Evolutionary conservation across 495 filamentous ascomycete genomes (phyloP), one percentile per base, ranked within the genome.

Genomic region (Penicillium cosmopolitanum): DNA sequence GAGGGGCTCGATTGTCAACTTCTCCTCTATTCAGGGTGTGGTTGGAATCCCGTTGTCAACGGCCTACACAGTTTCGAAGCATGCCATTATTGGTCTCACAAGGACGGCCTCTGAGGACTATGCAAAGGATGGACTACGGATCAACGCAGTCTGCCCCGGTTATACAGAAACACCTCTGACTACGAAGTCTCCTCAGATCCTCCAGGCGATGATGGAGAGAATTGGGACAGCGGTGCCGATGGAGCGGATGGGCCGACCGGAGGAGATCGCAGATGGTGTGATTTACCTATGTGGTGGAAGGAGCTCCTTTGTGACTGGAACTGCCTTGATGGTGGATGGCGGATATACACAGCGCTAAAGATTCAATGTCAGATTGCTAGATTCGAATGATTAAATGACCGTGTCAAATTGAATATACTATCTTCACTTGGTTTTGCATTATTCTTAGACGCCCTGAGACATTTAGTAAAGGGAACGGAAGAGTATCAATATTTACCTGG

Each of bases 81-180:
- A 73, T 25, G 74, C 71, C 5, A 67, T 75, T 19, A 66, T 77
- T n/a, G 61, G 60, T 1, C 57, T 77, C 62, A 76, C 72, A 10
- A 55, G 54, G 35, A 68, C 71, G 33, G 76, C 78, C 19, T 77
- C 77, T 13, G 77, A 78, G 40, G 77, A 79, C 51, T 77, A 79
- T 69, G 72, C 75, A 0, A 72, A 66, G 11, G 62, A 79, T n/a
- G 67, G 70, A 15, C 66, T 80, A 50, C 61, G 77, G 6, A 69
- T 80, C 50, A 80, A 80, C 57, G 78, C 75, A 25, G 73, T 79
- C 31, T 80, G 77, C 53, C 77, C 77, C 2, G 77, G 77, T 23
- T 74, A 74, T 36, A 80, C 76, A 13, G 75, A 75, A 35, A 76
- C 78, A 61, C 58, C 77, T 9, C 65, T 83, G 61, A 58, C 77